A percentile compares a stretch with the other conserved stretches of the same genome.
phyloP scores from a whole-genome alignment of 1,284 basidiomycete genomes.

The Melampsora americana region DNA sequence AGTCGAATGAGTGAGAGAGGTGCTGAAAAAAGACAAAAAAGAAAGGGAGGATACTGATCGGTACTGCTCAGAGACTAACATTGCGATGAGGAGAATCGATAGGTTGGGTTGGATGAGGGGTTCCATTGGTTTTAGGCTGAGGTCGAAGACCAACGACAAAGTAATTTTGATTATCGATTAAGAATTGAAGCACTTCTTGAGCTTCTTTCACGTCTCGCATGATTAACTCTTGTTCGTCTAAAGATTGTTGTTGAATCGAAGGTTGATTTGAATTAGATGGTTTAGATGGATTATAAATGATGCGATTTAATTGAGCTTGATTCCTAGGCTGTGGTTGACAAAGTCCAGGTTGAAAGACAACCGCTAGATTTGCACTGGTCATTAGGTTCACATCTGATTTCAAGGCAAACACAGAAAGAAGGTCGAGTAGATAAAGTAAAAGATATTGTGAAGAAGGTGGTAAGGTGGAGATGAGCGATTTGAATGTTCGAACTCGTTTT shows the following conservation, averaged over 20 bases:
- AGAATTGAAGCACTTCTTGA: conserved; percentile 39
- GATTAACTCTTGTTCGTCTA: conserved; percentile 38
- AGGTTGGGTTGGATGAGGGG: neutral
- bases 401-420: conserved; percentile 87
- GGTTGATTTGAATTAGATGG: neutral
- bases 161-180: conserved; percentile 39
- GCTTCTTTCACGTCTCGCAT: conserved; percentile 33
- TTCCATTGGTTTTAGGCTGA: conserved; percentile 9
- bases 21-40: neutral
- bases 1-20: conserved; percentile 1
- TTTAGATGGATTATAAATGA: conserved; percentile 30
- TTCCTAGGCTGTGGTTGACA: conserved; percentile 29
- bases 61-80: neutral
- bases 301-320: conserved; percentile 18
- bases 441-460: conserved; percentile 88
- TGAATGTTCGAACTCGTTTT: conserved; percentile 60
- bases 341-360: conserved; percentile 88
- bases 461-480: conserved; percentile 75
- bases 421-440: conserved; percentile 89
- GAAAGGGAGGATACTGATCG: neutral
- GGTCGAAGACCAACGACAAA: conserved; percentile 39
- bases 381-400: conserved; percentile 90
- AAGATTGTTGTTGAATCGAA: conserved; percentile 28
- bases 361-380: conserved; percentile 88
- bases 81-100: neutral